Conservation (phyloP, 2,329 filamentous ascomycete genomes). For the Ophiobolus disseminans region DNA sequence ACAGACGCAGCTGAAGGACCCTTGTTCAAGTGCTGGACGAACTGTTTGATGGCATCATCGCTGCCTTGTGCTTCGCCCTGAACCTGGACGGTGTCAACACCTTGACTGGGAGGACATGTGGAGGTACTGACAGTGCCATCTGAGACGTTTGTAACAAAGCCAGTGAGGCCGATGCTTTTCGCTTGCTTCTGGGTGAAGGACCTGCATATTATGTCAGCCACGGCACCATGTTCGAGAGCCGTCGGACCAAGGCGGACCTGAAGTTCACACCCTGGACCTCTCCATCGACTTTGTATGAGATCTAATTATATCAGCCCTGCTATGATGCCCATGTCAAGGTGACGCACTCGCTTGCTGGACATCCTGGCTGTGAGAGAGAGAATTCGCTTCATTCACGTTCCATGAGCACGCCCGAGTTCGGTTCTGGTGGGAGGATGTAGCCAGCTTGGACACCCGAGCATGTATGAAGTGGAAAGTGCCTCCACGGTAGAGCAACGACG, state of each 20-base stretch:
- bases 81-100: constrained; percentile 64
- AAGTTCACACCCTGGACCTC: constrained; percentile 61
- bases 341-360: constrained; percentile 44
- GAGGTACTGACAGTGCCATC: constrained; percentile 51
- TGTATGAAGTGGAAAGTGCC: too few species aligned
- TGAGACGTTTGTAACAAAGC: constrained; percentile 55
- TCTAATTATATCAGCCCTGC: constrained; percentile 44
- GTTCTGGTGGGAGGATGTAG: too few species aligned
- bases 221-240: too few species aligned
- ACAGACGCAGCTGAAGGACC: constrained; percentile 78
- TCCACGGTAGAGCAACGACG: constrained; percentile 11
- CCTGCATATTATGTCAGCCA: too few species aligned
- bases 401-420: too few species aligned
- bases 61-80: constrained; percentile 87
- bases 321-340: constrained; percentile 5
- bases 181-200: constrained; percentile 55
- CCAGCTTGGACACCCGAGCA: too few species aligned
- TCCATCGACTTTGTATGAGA: constrained; percentile 57
- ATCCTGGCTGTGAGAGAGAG: constrained; percentile 39
- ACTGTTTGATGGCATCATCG: constrained; percentile 67
- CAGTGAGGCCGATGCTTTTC: constrained; percentile 53
- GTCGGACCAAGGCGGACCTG: constrained; percentile 35
- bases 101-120: background rate
- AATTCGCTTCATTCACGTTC: constrained; percentile 34
- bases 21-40: constrained; percentile 76